phyloP scores from a whole-genome alignment of 2,329 filamentous ascomycete genomes.

The Aureobasidium sp. region DNA sequence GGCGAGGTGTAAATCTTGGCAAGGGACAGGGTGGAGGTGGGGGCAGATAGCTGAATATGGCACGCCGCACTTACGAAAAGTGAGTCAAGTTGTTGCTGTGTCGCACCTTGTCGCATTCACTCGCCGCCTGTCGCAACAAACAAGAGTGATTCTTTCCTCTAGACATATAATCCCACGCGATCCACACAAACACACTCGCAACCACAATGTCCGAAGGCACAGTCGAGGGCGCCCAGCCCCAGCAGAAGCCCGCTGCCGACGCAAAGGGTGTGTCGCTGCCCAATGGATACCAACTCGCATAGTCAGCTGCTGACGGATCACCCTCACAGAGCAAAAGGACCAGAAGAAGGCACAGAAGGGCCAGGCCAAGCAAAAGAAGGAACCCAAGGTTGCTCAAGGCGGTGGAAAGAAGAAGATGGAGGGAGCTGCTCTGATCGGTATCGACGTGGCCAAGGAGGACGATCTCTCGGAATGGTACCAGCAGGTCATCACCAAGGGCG shows the following conservation, averaged over 20 bases:
- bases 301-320: not conserved
- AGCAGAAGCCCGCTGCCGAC: slow-evolving; percentile 13
- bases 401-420: slow-evolving; percentile 38
- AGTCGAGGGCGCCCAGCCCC: slow-evolving; percentile 15
- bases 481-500: slow-evolving; percentile 91
- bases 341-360: slow-evolving; percentile 22
- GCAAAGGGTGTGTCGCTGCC: slow-evolving; percentile 11
- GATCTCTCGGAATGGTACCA: slow-evolving; percentile 96
- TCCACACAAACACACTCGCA: not conserved
- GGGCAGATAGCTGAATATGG: not conserved
- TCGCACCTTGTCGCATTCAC: not conserved
- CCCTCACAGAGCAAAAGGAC: slow-evolving; percentile 22
- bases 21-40: not conserved
- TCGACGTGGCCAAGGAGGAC: slow-evolving; percentile 73
- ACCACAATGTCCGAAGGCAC: slow-evolving; percentile 11
- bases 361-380: slow-evolving; percentile 18
- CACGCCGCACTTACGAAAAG: not conserved
- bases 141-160: not conserved
- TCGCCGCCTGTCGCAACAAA: not conserved
- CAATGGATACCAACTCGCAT: not conserved
- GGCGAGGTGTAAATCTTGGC: not conserved
- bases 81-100: not conserved
- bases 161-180: not conserved
- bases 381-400: slow-evolving; percentile 10
- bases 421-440: slow-evolving; percentile 66